These are phyloP conservation scores for Apiotrichum sp. DNA, from an alignment of 1,284 basidiomycete species.

Conservation along the genomic window DNA sequence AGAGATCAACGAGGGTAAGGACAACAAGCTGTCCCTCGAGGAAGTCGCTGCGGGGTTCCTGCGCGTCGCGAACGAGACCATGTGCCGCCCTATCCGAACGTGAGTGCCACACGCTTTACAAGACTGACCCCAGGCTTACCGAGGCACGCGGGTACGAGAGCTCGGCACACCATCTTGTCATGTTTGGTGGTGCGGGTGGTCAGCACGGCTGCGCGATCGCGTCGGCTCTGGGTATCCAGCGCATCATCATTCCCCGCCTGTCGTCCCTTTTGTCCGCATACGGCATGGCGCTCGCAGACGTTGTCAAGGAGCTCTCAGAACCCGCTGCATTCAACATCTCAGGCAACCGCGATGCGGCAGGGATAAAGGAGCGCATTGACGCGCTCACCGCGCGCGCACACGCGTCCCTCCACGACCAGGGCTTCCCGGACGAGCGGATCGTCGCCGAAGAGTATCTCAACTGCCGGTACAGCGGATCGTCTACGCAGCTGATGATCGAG, in stretches of 20 bases:
- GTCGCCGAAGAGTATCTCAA: slow-evolving; percentile 55
- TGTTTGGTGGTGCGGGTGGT: slow-evolving; percentile 41
- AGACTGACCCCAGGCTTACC: slow-evolving; percentile 20
- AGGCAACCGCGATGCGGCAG: slow-evolving; percentile 15
- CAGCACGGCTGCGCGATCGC: slow-evolving; percentile 39
- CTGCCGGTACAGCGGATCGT: slow-evolving; percentile 34
- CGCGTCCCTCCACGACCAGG: slow-evolving; percentile 65
- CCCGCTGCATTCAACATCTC: slow-evolving; percentile 27
- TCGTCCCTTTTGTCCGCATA: slow-evolving; percentile 41
- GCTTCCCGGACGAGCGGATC: slow-evolving; percentile 70
- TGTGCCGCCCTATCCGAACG: slow-evolving; percentile 38
- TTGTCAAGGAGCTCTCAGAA: slow-evolving; percentile 34
- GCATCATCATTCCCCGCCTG: slow-evolving; percentile 33
- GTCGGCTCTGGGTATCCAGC: slow-evolving; percentile 29
- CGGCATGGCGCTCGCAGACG: slow-evolving; percentile 39
- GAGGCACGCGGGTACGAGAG: slow-evolving; percentile 36
- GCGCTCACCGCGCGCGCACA: slow-evolving; percentile 51
- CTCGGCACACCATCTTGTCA: slow-evolving; percentile 30
- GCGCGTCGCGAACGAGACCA: slow-evolving; percentile 38
- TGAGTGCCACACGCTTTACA: not conserved
- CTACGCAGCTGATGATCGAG: slow-evolving; percentile 40
- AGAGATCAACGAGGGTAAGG: slow-evolving; percentile 45
- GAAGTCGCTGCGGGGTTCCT: slow-evolving; percentile 35
- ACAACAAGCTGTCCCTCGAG: slow-evolving; percentile 25
- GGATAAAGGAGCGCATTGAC: slow-evolving; percentile 23